Base-by-base conservation (phyloP, 257 asterid species). In the Datura wrightii region DNA sequence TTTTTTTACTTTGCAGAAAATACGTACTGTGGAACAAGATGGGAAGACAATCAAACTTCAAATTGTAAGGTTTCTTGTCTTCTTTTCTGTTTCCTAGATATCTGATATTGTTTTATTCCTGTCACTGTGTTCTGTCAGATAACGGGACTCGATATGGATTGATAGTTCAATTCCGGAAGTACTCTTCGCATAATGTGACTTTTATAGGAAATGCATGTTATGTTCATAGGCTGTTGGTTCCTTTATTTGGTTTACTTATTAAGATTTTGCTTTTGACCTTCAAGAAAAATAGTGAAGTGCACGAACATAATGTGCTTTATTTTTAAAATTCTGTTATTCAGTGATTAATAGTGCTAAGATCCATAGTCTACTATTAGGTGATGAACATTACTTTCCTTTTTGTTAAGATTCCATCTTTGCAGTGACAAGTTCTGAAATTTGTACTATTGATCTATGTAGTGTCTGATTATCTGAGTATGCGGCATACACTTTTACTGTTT, bases 21-120 rank as follows among this genome's bases (percentile, higher is more conserved):
- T 94, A 84, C 97, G 98, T 15, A 94, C 98, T 1, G 97, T 94
- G 88, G 98, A 94, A 86, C 98, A 93, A 89, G 98, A 69, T 41
- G 79, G 95, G 58, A 94, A 94, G 92, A 94, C 97, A 44, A 92
- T 94, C 84, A 94, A 94, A 86, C 97, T 93, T 86, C 98, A 94
- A 85, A 94, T 94, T 86, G 98, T 94, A 90, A 83, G 91, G 3
- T 79, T 81, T 14, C 44, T 8, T 44, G 41, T 46, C 53, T 63
- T 65, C 48, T 82, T 79, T 14, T 11, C 4, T 36, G 8, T 56
- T 56, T 42, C 14, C 7, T 10, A 5, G 76, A 65, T 76, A 42
- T 16, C 13, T 16, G 84, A 39, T 41, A 80, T 9, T 13, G 39
- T 24, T 80, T 39, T 59, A 44, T 62, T 41, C 48, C 36, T 59